Base-by-base conservation (phyloP, 805 yeast species). In the Candida fluviatilis region DNA sequence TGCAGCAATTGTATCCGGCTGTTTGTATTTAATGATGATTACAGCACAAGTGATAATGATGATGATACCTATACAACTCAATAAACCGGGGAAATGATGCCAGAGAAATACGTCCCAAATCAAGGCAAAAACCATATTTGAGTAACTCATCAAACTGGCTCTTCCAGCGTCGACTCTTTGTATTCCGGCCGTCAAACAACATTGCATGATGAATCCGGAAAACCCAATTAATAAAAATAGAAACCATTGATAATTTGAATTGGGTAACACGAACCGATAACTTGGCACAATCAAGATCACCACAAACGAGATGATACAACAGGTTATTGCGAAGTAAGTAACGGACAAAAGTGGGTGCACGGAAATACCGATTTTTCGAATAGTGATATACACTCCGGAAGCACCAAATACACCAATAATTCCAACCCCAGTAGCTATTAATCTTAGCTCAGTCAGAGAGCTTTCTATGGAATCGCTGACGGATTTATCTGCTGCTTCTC, bases 321-420 rank as follows among this genome's bases (percentile, higher is more conserved):
- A 75, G 33, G 73, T 65, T 28, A 80, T 60, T 0, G 96, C 80
- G 61, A 84, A 87, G 54, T 82, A 83, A 37, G 86, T 75, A 2
- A 89, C 96, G 17, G 87, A 78, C 30, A 88, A 57, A 18, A 89
- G 66, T 0, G 96, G 88, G 58, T 88, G 95, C 1, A 88, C 93
- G 28, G 76, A 62, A 37, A 73, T 75, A 17, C 95, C 95, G 27
- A 90, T 83, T 45, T 75, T 78, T 27, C 95, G 69, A 39, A 89
- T 76, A 7, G 80, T 65, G 33, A 87, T 79, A 61, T 78, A 81
- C 6, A 87, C 90, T 4, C 69, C 53, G 21, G 84, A 78, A 1
- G 86, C 84, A 3, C 90, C 90, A 25, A 76, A 49, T 8, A 82
- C 82, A 6, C 95, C 89, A 5, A 76, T 39, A 11, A 88, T 58